phyloP scores from a whole-genome alignment of 768 basidiomycete genomes.

The Calocybe cyanea region DNA sequence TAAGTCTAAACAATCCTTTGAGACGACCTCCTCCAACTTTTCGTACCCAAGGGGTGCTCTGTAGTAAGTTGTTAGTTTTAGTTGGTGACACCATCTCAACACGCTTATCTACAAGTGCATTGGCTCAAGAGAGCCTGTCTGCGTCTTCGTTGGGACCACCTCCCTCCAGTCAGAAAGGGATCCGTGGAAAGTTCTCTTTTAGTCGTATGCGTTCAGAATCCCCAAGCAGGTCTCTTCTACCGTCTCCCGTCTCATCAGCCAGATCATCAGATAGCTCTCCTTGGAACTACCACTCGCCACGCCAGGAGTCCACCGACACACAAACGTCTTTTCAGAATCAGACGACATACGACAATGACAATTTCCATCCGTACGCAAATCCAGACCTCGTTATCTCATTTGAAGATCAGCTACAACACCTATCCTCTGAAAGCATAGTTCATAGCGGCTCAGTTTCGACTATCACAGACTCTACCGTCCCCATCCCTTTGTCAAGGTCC shows the following conservation, averaged over 20 bases:
- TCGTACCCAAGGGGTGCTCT: constrained; percentile 51
- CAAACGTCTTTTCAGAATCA: constrained; percentile 13
- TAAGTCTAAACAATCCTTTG: constrained; percentile 54
- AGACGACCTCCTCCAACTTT: constrained; percentile 48
- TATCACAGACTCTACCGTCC: constrained; percentile 38
- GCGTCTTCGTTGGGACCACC: constrained; percentile 45
- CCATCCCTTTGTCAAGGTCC: constrained; percentile 27
- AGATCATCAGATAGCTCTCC: constrained; percentile 23
- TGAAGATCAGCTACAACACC: constrained; percentile 27
- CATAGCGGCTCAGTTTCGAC: constrained; percentile 53
- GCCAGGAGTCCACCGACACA: constrained; percentile 4
- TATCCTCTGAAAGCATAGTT: constrained; percentile 28
- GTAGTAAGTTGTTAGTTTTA: constrained; percentile 45
- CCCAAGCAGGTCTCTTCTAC: constrained; percentile 22
- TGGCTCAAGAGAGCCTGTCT: constrained; percentile 60
- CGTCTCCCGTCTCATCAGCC: constrained; percentile 28
- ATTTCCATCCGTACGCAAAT: constrained; percentile 76
- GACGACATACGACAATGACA: constrained; percentile 31
- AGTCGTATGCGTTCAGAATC: constrained; percentile 34
- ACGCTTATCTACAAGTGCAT: constrained; percentile 35
- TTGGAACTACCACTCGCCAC: constrained; percentile 8
- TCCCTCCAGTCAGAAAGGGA: constrained; percentile 26
- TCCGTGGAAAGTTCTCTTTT: constrained; percentile 42
- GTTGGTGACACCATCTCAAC: neutral
- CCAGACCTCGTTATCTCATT: constrained; percentile 55